Conservation (phyloP, 2,329 filamentous ascomycete genomes). For the Aspergillus vadensis region DNA sequence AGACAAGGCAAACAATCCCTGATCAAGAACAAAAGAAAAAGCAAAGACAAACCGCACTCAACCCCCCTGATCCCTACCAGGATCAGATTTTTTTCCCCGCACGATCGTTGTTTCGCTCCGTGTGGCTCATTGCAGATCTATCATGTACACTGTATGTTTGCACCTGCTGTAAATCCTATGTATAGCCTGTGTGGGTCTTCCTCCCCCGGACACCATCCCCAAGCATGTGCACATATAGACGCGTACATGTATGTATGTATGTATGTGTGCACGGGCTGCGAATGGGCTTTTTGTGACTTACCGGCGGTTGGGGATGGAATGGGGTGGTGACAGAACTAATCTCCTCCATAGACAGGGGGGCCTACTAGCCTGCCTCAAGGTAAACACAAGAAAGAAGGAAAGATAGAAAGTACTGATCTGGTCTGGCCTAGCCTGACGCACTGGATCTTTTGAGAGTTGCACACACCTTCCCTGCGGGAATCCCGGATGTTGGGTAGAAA, state of each 20-base stretch:
- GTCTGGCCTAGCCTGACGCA: too few species aligned
- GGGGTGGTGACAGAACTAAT: too few species aligned
- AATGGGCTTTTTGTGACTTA: too few species aligned
- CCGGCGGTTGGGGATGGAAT: too few species aligned
- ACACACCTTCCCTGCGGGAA: not conserved
- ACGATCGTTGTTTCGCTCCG: conserved; percentile 2
- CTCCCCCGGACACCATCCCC: conserved; percentile 6
- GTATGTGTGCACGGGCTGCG: not conserved
- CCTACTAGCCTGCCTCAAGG: too few species aligned
- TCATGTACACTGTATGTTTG: not conserved
- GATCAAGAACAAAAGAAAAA: not conserved
- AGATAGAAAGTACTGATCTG: too few species aligned
- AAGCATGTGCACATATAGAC: not conserved
- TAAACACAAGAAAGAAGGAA: too few species aligned
- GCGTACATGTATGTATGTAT: not conserved
- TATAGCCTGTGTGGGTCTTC: too few species aligned
- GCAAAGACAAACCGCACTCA: not conserved
- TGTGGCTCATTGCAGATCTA: conserved; percentile 11
- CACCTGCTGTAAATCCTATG: not conserved
- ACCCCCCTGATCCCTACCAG: not conserved
- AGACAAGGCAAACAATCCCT: not conserved
- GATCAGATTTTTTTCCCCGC: not conserved
- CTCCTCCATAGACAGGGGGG: too few species aligned
- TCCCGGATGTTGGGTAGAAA: conserved; percentile 2
- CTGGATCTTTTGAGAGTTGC: not conserved